A percentile compares a stretch with the other conserved stretches of the same genome.
These are phyloP conservation scores for Quillaja saponaria DNA, from an alignment of 306 rosid species.

Conservation along the genomic window DNA sequence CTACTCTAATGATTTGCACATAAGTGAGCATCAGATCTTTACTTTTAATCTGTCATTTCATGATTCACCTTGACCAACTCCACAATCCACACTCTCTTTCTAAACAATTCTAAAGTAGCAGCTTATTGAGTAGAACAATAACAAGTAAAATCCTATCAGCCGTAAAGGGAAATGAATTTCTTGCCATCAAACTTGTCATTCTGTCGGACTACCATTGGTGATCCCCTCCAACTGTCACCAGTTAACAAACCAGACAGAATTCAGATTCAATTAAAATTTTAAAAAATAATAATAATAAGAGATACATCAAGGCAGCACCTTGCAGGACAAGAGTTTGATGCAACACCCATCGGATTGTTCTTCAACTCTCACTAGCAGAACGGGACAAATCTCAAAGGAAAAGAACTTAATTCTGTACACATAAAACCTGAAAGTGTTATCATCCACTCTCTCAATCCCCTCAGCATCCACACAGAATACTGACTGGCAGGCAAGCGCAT, in stretches of 20 bases:
- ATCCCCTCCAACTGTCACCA: slow-evolving; percentile 81
- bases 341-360: slow-evolving; percentile 80
- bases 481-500: slow-evolving; percentile 96
- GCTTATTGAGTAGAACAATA: no score
- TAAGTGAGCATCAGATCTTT: background rate
- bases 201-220: slow-evolving; percentile 80
- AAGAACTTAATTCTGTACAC: slow-evolving; percentile 82
- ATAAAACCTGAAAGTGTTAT: slow-evolving; percentile 80
- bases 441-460: slow-evolving; percentile 91
- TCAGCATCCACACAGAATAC: slow-evolving; percentile 94
- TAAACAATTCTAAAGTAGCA: no score
- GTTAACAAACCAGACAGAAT: slow-evolving; percentile 21
- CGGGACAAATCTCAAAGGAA: slow-evolving; percentile 85
- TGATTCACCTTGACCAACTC: background rate
- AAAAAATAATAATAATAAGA: no score
- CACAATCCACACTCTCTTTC: background rate
- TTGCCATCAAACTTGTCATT: slow-evolving; percentile 90
- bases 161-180: slow-evolving; percentile 13
- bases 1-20: background rate
- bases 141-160: background rate
- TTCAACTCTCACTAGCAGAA: slow-evolving; percentile 81
- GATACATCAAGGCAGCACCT: slow-evolving; percentile 51
- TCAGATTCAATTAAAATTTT: slow-evolving; percentile 8
- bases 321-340: slow-evolving; percentile 90
- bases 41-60: background rate